Evolutionary conservation across 139 green algal genomes (phyloP), one percentile per base, ranked within the genome.

Genomic region (Eudorina sp.): DNA sequence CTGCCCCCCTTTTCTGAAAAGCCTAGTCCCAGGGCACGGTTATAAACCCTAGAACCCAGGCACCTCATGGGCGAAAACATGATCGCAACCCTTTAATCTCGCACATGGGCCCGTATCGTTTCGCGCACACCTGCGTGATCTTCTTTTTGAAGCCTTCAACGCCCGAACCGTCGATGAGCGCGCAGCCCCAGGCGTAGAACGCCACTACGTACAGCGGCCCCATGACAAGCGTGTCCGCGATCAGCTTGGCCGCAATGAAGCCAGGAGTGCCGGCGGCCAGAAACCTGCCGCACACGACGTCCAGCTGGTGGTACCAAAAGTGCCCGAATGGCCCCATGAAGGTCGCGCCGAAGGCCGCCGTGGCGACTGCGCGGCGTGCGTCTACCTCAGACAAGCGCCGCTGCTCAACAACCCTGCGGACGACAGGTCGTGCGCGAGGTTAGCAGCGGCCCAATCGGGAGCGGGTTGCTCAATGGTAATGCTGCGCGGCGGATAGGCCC

Each of bases 251-350:
- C 3, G 34, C 55, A 13, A 89, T 43, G 55, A 89, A 89, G 18
- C n/a, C 21, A 1, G 70, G 53, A 0, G 85, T 34, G 14, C 85
- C 85, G 2, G 58, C 13, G 3, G 25, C 27, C 14, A 84, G 55
- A n/a, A 89, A 23, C 58, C n/a, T 31, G 3, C 36, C 45, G 41
- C 36, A 53, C 21, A 87, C 16, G 6, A 58, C 25, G 89, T 94
- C 91, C n/a, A 94, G 27, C 25, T 55, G 19, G 46, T 76, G 43
- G 74, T 94, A 94, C 91, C 91, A 92, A 25, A 88, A 90, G 53
- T 94, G 91, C 0, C 89, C 75, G 1, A 94, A 82, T 13, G 91
- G 91, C 0, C 91, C 91, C 48, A 94, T 90, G 43, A 94, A 92
- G 11, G n/a, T 34, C 4, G 85, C 81, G 8, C 91, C 91, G 72